phyloP scores from a whole-genome alignment of 768 basidiomycete genomes.

The Mycena vulgaris region DNA sequence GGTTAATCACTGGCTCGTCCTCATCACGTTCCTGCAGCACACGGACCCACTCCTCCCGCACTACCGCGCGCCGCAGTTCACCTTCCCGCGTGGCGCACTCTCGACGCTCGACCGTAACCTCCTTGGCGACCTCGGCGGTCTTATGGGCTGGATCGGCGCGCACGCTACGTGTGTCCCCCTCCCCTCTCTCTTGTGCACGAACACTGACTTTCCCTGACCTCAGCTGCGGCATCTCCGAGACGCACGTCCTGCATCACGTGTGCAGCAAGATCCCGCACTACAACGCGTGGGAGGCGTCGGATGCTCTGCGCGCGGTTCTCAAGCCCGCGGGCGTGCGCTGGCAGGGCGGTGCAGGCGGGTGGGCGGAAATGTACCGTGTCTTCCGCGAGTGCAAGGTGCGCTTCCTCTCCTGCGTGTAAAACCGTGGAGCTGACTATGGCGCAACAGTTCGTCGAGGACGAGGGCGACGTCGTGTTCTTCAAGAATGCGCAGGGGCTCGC shows the following conservation, averaged over 20 bases:
- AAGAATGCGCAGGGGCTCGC: constrained; percentile 90
- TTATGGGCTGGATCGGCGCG: constrained; percentile 90
- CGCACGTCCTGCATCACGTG: constrained; percentile 94
- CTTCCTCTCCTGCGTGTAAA: background rate
- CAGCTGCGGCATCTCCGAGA: constrained; percentile 83
- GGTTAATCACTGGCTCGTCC: constrained; percentile 67
- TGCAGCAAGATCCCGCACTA: constrained; percentile 98
- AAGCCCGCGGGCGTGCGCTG: constrained; percentile 73
- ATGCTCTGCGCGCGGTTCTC: constrained; percentile 85
- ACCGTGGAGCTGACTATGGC: constrained; percentile 1
- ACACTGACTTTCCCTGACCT: too few species aligned
- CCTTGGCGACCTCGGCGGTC: constrained; percentile 77
- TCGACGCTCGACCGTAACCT: constrained; percentile 58
- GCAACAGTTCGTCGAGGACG: constrained; percentile 90
- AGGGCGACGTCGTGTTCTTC: constrained; percentile 92
- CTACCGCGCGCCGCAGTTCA: constrained; percentile 56
- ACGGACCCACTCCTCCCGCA: constrained; percentile 56
- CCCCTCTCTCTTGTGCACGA: too few species aligned
- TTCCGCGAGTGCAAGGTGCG: constrained; percentile 84
- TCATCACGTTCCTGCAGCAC: constrained; percentile 60
- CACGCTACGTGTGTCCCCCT: constrained; percentile 73
- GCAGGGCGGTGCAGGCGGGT: constrained; percentile 80
- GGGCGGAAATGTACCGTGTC: constrained; percentile 86
- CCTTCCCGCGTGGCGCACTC: constrained; percentile 58
- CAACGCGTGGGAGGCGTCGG: constrained; percentile 93